Base-by-base conservation (phyloP, 495 filamentous ascomycete species). In the Xylaria palmicola region DNA sequence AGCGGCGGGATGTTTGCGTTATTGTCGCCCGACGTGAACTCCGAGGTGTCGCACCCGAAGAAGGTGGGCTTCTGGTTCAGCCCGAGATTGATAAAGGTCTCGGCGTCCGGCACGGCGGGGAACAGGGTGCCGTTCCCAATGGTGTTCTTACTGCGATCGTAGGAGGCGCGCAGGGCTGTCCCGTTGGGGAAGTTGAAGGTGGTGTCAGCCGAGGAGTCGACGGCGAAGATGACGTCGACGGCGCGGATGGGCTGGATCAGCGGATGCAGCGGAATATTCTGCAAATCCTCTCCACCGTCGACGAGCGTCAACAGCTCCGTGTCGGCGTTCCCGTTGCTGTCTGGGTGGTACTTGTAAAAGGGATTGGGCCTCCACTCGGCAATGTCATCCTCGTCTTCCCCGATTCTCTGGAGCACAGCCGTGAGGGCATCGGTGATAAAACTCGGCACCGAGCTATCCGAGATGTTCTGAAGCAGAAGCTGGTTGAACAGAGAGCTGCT, bases 221-320 rank as follows among this genome's bases (percentile, higher is more conserved):
- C 77, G 22, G 93, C 93, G 71, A 97, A 96, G 71, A 97, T 92
- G 24, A 96, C 89, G 71, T 97, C 94, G 51, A 98, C 87, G 41
- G 81, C 63, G 26, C 93, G 89, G 29, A 72, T 32, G 0, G 91
- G 90, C 65, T 96, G 91, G 67, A 96, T 89, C 5, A 93, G 81
- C 0, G 94, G 94, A 63, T 92, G 83, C 1, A 97, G 79, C 0
- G 93, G 93, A 50, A 97, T 85, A 72, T 97, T 97, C 69, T 98
- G 90, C 19, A 85, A 68, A 69, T 97, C 93, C 93, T 62, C 59
- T 6, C 93, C 59, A 7, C 59, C 59, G 15, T 62, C 59, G 15
- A 93, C 89, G 19, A 97, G 81, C 30, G 88, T 89, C 22, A 98
- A 83, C 48, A 83, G 74, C 29, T 68, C 59, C 7, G 79, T 73